Conservation (phyloP, 2,329 filamentous ascomycete species). For the Xenosphaeropsis pyriputrescens region DNA sequence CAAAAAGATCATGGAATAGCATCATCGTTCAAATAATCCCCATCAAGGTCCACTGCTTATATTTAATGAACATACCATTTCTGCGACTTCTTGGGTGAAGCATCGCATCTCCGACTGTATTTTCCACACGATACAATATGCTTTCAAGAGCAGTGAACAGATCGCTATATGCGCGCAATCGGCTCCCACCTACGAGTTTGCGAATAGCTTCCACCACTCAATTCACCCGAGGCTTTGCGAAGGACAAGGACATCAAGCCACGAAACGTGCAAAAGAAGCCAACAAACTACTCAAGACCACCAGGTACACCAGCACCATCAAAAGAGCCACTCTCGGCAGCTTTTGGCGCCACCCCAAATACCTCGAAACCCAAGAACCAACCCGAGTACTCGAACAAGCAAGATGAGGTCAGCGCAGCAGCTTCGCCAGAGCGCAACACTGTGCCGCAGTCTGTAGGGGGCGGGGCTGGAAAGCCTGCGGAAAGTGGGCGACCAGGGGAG, state of each 20-base stretch:
- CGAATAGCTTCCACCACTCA: slow-evolving; percentile 19
- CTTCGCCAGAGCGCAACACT: slow-evolving; percentile 15
- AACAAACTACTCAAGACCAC: slow-evolving; percentile 8
- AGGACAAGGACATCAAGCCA: slow-evolving; percentile 18
- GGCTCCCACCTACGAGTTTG: slow-evolving; percentile 9
- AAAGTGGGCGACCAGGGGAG: slow-evolving; percentile 5
- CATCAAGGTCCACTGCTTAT: neutral
- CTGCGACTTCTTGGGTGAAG: slow-evolving; percentile 16
- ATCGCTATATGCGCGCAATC: slow-evolving; percentile 5
- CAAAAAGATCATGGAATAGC: neutral
- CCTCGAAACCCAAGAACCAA: slow-evolving; percentile 5
- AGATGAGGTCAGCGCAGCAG: slow-evolving; percentile 18
- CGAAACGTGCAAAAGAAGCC: slow-evolving; percentile 12
- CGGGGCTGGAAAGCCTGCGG: slow-evolving; percentile 6
- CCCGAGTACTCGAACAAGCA: slow-evolving; percentile 10
- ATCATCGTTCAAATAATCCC: neutral
- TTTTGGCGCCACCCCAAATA: neutral
- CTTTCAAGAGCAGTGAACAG: slow-evolving; percentile 14
- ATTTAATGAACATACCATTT: no score
- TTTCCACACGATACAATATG: slow-evolving; percentile 10
- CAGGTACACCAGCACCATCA: slow-evolving; percentile 6
- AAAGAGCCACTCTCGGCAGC: no score
- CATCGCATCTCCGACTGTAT: slow-evolving; percentile 4
- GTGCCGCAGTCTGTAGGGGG: slow-evolving; percentile 3
- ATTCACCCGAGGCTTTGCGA: slow-evolving; percentile 29